Percentiles rank a stretch among this genome's conserved stretches.
These are phyloP conservation scores for Spongospora subterranea DNA, from an alignment of 208 protist species.

Conservation along the genomic window DNA sequence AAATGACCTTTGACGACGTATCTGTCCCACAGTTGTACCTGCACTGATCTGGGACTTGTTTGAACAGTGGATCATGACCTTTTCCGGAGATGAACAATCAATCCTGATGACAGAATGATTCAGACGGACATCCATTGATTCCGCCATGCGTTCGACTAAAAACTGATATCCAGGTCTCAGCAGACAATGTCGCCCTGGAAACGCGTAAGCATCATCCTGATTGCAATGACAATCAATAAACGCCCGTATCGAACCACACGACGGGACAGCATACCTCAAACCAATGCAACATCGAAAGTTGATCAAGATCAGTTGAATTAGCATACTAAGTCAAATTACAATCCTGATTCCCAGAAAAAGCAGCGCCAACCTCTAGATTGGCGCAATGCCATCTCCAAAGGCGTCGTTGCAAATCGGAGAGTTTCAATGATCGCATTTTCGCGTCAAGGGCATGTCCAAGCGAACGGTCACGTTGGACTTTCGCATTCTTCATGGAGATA, in stretches of 20 bases:
- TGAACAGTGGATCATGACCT: not conserved
- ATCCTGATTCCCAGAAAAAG: not conserved
- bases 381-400: not conserved
- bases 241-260: not conserved
- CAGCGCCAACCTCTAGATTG: not conserved
- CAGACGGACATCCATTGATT: not conserved
- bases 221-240: not conserved
- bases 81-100: not conserved
- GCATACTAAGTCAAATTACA: not conserved
- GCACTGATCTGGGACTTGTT: not conserved
- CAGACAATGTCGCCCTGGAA: not conserved
- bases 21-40: not conserved
- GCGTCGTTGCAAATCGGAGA: not conserved
- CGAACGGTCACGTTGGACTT: not conserved
- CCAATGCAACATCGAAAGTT: not conserved
- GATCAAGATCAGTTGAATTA: not conserved
- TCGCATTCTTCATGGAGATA: not conserved
- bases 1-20: not conserved
- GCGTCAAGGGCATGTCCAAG: not conserved
- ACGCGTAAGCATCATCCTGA: not conserved
- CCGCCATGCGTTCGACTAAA: not conserved
- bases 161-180: not conserved
- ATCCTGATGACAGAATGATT: not conserved
- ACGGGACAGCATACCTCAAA: not conserved
- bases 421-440: not conserved